Evolutionary conservation across 148 eudicot species (phyloP), one percentile per base, ranked within the genome.

Genomic region (Nepenthes mirabilis): DNA sequence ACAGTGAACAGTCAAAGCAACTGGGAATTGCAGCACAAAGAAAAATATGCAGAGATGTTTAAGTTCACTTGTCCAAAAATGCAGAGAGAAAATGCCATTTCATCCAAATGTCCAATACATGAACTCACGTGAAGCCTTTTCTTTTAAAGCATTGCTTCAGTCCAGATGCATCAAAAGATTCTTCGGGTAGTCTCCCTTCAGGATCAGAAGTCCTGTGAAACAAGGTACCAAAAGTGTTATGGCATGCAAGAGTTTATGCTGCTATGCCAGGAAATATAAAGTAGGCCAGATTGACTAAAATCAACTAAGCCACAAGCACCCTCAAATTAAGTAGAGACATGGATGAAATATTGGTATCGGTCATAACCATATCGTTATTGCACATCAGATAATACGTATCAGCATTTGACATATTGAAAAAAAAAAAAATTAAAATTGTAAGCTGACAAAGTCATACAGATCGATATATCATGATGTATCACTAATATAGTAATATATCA

Each of bases 111-210:
- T 40, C 45, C 45, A 37, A 57, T 34, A 53, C 32, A 50, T 61
- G 70, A 59, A 88, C 98, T 86, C 71, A 93, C 96, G 95, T 73
- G 75, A 93, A 93, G 74, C 98, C 96, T 79, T 91, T 93, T 72
- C 76, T 63, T 81, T 72, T 72, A 68, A 93, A 88, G 70, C 73
- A 68, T 54, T 74, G 78, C 72, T 88, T 93, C 68, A 93, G 72
- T 51, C 74, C 74, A 49, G 77, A 75, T 33, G 95, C 98, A 72
- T 83, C 83, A 33, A 88, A 69, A 56, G 96, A 62, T 69, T 91
- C 98, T 72, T 83, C 86, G 14, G 98, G 98, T 64, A 91, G 85
- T 74, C 63, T 86, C 35, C 83, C 98, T 75, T 86, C 96, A 59
- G 87, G 86, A 74, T 91, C 98, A 69, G 98, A 85, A 37, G 62